A percentile compares a stretch with the other conserved stretches of the same genome.
Evolutionary conservation across 345 rosid species (phyloP).

Genomic region (Linum trigynum): DNA sequence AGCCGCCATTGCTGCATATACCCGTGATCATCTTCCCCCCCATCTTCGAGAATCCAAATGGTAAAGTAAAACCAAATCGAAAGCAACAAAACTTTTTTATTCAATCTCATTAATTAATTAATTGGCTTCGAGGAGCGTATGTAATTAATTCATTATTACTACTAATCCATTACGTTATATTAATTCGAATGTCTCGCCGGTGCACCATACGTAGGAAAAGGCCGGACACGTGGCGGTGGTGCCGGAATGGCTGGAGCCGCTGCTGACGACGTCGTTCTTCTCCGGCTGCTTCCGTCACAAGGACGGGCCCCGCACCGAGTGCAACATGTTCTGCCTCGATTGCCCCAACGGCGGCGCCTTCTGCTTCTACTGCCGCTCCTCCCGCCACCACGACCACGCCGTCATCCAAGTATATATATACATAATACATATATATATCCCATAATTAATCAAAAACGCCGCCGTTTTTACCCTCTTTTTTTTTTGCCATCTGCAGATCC

Average conservation of each 20-base stretch:
- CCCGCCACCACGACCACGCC: slow-evolving; percentile 26
- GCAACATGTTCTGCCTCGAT: slow-evolving; percentile 33
- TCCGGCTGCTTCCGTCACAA: slow-evolving; percentile 19
- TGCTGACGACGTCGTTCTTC: slow-evolving; percentile 26
- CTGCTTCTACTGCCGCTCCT: slow-evolving; percentile 32
- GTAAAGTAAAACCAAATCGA: too few species aligned
- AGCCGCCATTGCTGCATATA: too few species aligned
- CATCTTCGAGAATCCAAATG: too few species aligned
- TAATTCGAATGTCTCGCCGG: too few species aligned
- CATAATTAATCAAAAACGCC: neutral
- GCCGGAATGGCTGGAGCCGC: slow-evolving; percentile 30
- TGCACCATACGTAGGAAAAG: too few species aligned
- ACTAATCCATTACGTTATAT: too few species aligned
- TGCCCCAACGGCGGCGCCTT: slow-evolving; percentile 22
- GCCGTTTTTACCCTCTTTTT: neutral
- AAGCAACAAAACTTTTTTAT: too few species aligned
- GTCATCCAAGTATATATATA: slow-evolving; percentile 22
- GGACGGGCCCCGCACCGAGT: slow-evolving; percentile 22
- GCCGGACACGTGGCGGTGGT: slow-evolving; percentile 17
- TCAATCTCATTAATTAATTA: too few species aligned
- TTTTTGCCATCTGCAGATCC: slow-evolving; percentile 19
- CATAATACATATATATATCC: neutral
- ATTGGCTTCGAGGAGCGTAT: too few species aligned
- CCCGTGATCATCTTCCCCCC: too few species aligned
- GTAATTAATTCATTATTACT: too few species aligned